Evolutionary conservation across 805 yeast genomes (phyloP).

Genomic region (Myxozyma mucilagina): DNA sequence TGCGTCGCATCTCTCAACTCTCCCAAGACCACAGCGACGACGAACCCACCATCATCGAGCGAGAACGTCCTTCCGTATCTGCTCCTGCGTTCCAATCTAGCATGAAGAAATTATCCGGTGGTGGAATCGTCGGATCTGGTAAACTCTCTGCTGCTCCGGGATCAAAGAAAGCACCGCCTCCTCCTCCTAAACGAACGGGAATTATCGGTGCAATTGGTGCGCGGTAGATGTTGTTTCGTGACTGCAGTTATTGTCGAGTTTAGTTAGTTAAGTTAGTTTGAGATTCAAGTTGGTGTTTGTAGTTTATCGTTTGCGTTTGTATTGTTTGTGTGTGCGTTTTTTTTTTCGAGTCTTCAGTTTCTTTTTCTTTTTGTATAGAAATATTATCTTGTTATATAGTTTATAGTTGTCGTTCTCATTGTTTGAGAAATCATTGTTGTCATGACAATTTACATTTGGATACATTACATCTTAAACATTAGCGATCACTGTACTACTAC

Average conservation of each 20-base stretch:
- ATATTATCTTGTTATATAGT: not conserved
- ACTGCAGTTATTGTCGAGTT: not conserved
- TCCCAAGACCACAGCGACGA: not conserved
- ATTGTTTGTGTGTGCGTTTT: not conserved
- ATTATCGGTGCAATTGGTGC: slow-evolving; percentile 26
- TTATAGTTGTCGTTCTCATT: not conserved
- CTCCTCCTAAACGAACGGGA: slow-evolving; percentile 31
- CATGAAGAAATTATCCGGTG: slow-evolving; percentile 24
- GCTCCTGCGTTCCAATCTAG: slow-evolving; percentile 27
- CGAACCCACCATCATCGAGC: slow-evolving; percentile 10
- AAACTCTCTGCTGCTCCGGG: slow-evolving; percentile 15
- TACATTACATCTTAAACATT: not conserved
- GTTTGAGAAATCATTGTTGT: not conserved
- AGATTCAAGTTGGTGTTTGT: not conserved
- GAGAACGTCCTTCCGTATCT: slow-evolving; percentile 8
- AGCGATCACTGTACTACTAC: not conserved
- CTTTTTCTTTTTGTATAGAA: not conserved
- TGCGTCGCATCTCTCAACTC: slow-evolving; percentile 15
- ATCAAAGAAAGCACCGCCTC: slow-evolving; percentile 29
- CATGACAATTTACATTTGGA: not conserved
- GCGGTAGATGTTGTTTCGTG: slow-evolving; percentile 11
- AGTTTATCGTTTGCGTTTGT: not conserved
- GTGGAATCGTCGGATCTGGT: slow-evolving; percentile 20
- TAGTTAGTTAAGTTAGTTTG: not conserved
- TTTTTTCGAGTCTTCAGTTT: not conserved